A percentile compares a stretch with the other conserved stretches of the same genome.
Conservation (phyloP, 768 basidiomycete genomes). For the Suillus placidus region DNA sequence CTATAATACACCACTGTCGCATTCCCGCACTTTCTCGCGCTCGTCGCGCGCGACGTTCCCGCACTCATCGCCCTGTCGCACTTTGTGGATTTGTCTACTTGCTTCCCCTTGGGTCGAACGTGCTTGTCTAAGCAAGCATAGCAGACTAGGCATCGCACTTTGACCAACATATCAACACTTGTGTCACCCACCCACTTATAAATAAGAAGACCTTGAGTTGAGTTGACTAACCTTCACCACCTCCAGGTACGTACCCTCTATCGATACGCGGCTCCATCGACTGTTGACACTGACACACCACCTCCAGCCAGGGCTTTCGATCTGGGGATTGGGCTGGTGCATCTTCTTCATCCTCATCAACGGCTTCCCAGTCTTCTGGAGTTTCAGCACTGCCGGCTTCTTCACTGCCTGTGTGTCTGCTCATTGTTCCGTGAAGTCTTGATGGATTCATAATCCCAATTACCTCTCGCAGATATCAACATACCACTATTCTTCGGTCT, state of each 20-base stretch:
- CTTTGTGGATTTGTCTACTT: too few species aligned
- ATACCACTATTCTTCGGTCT: constrained; percentile 25
- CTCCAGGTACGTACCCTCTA: constrained; percentile 41
- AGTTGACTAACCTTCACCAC: too few species aligned
- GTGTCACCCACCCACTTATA: too few species aligned
- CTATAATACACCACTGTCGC: too few species aligned
- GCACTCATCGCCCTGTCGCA: too few species aligned
- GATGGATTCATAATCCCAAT: not conserved
- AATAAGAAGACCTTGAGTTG: too few species aligned
- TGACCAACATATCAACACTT: too few species aligned
- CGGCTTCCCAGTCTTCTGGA: constrained; percentile 62
- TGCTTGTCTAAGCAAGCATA: too few species aligned
- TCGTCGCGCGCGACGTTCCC: too few species aligned
- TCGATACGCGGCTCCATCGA: not conserved
- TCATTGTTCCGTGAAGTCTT: not conserved
- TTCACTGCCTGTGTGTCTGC: constrained; percentile 45
- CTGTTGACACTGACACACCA: constrained; percentile 23
- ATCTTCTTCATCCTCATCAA: constrained; percentile 59
- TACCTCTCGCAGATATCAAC: constrained; percentile 34
- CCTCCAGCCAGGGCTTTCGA: constrained; percentile 55
- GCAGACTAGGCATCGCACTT: too few species aligned
- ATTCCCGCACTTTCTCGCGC: too few species aligned
- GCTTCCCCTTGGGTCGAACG: too few species aligned
- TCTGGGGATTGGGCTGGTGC: constrained; percentile 70
- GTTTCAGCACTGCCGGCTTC: constrained; percentile 57